A percentile compares a stretch with the other conserved stretches of the same genome.
phyloP scores from a whole-genome alignment of 768 basidiomycete species.

The Ramaria sp. region DNA sequence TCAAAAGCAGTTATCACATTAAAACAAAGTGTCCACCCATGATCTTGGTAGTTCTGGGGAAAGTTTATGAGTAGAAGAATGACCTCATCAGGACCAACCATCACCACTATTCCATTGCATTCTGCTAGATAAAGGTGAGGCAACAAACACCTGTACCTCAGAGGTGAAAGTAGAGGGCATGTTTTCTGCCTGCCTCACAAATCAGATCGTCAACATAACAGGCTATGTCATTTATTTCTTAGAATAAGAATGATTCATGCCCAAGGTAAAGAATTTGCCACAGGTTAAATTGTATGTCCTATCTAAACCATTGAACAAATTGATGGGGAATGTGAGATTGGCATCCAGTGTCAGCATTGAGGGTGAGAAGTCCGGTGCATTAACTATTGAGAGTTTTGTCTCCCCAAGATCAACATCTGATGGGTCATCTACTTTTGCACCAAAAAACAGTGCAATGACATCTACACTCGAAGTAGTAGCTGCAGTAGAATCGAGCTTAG shows the following conservation, averaged over 20 bases:
- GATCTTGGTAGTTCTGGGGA: too few species aligned
- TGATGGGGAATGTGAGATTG: not conserved
- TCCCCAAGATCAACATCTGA: not conserved
- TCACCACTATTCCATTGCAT: too few species aligned
- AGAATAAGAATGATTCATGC: not conserved
- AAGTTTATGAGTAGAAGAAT: too few species aligned
- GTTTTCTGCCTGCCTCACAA: not conserved
- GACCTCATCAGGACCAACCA: too few species aligned
- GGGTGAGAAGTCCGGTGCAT: not conserved
- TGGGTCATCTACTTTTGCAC: not conserved
- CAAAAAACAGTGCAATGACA: not conserved
- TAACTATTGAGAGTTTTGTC: not conserved
- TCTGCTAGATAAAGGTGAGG: not conserved
- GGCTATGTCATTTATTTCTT: not conserved
- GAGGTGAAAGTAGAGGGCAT: not conserved
- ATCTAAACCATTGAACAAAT: not conserved
- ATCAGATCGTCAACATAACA: not conserved
- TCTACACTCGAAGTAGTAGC: not conserved
- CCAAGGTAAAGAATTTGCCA: slow-evolving; percentile 1
- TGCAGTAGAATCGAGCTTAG: not conserved
- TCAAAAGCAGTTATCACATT: too few species aligned
- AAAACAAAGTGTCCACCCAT: too few species aligned
- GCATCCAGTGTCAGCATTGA: not conserved
- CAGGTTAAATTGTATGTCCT: not conserved
- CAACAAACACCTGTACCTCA: not conserved